Base-by-base conservation (phyloP, 345 rosid species). In the Viola odorata region DNA sequence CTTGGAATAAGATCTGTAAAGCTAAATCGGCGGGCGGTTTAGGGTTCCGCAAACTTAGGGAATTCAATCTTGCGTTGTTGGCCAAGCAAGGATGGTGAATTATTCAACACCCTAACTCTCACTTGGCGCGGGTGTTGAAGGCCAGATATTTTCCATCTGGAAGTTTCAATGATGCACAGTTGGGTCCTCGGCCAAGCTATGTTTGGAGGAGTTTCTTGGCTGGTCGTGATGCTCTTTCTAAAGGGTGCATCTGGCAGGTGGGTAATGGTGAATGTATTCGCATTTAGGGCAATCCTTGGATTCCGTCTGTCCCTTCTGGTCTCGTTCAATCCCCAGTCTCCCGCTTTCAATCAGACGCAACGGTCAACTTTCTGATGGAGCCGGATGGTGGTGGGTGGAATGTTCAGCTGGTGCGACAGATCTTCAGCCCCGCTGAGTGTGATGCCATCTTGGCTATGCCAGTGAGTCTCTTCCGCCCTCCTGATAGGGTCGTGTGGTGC, bases 401-500 rank as follows among this genome's bases (percentile, higher is more conserved):
- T 23, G 32, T 23, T 23, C 32, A 23, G 32, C 2, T 23, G 32
- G 32, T 23, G 32, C 32, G 32, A 23, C 32, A 23, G 32, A 23
- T 23, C 2, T 23, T 23, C 32, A 23, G 32, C 32, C 32, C 32
- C 2, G 32, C 32, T 23, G 32, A 23, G 32, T 23, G 32, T 2
- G 32, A 23, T 23, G 32, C 32, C 32, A 23, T 23, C 2, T 23
- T 23, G 32, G 2, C 32, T 0, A 23, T 23, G 32, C 32, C 32
- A 23, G 2, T 23, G 32, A 23, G 32, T 23, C 32, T 23, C 32
- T 23, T 23, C 2, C 32, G 32, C 32, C 32, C 32, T 2, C 32
- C 32, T 23, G 32, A 23, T 23, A 23, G 32, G 32, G 2, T 23
- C 2, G 81, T 69, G 66, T 60, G 81, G 75, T 66, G 69, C 75